phyloP scores from a whole-genome alignment of 345 rosid genomes.

The Aurinia saxatilis region DNA sequence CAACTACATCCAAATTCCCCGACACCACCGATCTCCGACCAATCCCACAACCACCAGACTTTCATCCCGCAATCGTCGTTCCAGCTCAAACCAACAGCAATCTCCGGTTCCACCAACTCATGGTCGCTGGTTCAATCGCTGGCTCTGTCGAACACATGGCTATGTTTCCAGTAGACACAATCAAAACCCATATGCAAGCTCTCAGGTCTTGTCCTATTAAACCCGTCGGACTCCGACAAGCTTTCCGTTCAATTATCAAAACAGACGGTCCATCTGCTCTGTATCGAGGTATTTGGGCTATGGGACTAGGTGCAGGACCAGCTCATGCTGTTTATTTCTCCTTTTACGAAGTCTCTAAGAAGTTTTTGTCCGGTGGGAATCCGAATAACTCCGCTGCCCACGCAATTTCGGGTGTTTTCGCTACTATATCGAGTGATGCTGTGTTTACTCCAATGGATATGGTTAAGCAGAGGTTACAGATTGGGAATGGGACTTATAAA shows the following conservation, averaged over 20 bases:
- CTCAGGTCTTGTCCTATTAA: slow-evolving; percentile 86
- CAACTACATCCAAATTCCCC: slow-evolving; percentile 48
- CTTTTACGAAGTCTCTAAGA: slow-evolving; percentile 72
- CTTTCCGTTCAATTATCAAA: slow-evolving; percentile 64
- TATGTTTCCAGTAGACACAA: slow-evolving; percentile 95
- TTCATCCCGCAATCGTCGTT: slow-evolving; percentile 40
- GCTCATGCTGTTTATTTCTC: slow-evolving; percentile 98
- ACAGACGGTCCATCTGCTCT: slow-evolving; percentile 64
- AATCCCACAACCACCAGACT: slow-evolving; percentile 55
- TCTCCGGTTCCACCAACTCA: slow-evolving; percentile 84
- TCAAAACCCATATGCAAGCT: slow-evolving; percentile 98
- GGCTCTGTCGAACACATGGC: slow-evolving; percentile 96
- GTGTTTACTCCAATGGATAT: slow-evolving; percentile 96
- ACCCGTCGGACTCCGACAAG: slow-evolving; percentile 67
- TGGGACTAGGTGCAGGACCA: slow-evolving; percentile 99
- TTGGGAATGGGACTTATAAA: slow-evolving; percentile 52
- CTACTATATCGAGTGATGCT: slow-evolving; percentile 89
- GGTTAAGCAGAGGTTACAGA: slow-evolving; percentile 95
- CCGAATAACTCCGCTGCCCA: slow-evolving; percentile 75
- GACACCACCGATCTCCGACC: slow-evolving; percentile 69
- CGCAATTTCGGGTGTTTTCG: slow-evolving; percentile 81
- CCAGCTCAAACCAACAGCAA: slow-evolving; percentile 39
- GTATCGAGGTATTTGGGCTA: slow-evolving; percentile 91
- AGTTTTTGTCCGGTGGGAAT: slow-evolving; percentile 52
- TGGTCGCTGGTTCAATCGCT: slow-evolving; percentile 94